A percentile compares a stretch with the other conserved stretches of the same genome.
These are phyloP conservation scores for Paxillus rubicundulus DNA, from an alignment of 768 basidiomycete genomes.

Conservation along the genomic window DNA sequence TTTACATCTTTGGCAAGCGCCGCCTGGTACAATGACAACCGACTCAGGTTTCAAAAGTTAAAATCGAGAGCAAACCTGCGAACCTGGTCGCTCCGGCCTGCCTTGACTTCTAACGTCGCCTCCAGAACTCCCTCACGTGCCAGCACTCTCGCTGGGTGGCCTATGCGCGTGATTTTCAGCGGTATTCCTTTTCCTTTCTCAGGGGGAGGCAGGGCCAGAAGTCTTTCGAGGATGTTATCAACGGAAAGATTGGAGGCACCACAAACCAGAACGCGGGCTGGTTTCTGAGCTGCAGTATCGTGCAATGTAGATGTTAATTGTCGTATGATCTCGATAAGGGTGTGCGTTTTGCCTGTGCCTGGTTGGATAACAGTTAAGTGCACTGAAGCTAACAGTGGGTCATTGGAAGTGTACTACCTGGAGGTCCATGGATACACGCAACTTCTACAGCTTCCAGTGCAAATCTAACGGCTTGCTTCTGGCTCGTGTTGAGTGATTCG, in stretches of 20 bases:
- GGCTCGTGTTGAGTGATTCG: constrained; percentile 72
- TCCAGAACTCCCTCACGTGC: constrained; percentile 62
- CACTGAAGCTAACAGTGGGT: not conserved
- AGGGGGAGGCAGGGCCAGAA: constrained; percentile 57
- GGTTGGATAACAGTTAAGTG: not conserved
- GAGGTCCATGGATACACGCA: constrained; percentile 96
- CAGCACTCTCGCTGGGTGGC: constrained; percentile 94
- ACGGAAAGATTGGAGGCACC: constrained; percentile 94
- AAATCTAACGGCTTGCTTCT: constrained; percentile 80
- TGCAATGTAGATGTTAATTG: constrained; percentile 60
- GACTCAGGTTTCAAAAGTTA: not conserved
- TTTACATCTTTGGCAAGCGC: constrained; percentile 87
- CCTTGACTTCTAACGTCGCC: constrained; percentile 70
- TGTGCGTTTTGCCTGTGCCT: constrained; percentile 96
- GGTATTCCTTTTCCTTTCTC: constrained; percentile 43
- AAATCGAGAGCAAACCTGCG: not conserved
- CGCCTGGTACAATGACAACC: constrained; percentile 48
- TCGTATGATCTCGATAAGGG: constrained; percentile 89
- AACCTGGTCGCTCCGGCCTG: constrained; percentile 70
- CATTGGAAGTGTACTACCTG: constrained; percentile 48
- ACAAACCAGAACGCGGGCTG: constrained; percentile 75
- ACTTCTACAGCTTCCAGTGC: constrained; percentile 79
- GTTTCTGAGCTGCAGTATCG: constrained; percentile 39
- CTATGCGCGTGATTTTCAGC: constrained; percentile 79
- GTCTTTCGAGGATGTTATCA: constrained; percentile 90